A percentile compares a stretch with the other conserved stretches of the same genome.
These are phyloP conservation scores for Neocatenulostroma microsporum DNA, from an alignment of 2,329 filamentous ascomycete genomes.

Conservation along the genomic window DNA sequence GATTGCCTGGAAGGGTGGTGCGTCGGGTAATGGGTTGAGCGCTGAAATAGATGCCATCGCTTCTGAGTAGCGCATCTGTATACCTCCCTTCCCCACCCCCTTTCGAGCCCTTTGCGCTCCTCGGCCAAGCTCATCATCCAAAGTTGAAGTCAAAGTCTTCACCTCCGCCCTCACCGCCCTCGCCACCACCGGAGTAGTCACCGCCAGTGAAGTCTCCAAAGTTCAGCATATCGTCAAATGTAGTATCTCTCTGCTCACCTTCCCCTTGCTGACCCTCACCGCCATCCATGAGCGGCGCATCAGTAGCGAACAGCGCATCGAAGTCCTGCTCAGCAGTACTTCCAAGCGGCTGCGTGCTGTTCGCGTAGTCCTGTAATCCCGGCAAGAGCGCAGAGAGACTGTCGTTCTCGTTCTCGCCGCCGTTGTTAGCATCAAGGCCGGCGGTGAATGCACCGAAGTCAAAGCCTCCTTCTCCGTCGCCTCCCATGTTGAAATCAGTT, in stretches of 20 bases:
- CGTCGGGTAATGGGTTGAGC: no score
- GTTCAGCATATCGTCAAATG: constrained; percentile 32
- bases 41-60: no score
- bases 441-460: constrained; percentile 28
- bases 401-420: constrained; percentile 21
- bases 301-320: constrained; percentile 20
- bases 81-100: no score
- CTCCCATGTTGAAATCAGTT: constrained; percentile 16
- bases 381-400: constrained; percentile 32
- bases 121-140: no score
- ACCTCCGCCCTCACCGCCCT: constrained; percentile 6
- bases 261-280: constrained; percentile 11
- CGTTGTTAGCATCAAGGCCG: constrained; percentile 12
- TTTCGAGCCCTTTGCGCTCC: no score
- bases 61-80: no score
- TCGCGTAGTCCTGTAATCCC: constrained; percentile 37
- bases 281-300: constrained; percentile 8
- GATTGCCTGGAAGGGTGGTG: no score
- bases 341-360: constrained; percentile 17
- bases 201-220: constrained; percentile 26
- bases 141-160: constrained; percentile 29
- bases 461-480: constrained; percentile 19
- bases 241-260: constrained; percentile 18
- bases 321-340: constrained; percentile 20
- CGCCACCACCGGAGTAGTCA: constrained; percentile 4